Conservation (phyloP, 768 basidiomycete genomes). For the Mycena epipterygia region DNA sequence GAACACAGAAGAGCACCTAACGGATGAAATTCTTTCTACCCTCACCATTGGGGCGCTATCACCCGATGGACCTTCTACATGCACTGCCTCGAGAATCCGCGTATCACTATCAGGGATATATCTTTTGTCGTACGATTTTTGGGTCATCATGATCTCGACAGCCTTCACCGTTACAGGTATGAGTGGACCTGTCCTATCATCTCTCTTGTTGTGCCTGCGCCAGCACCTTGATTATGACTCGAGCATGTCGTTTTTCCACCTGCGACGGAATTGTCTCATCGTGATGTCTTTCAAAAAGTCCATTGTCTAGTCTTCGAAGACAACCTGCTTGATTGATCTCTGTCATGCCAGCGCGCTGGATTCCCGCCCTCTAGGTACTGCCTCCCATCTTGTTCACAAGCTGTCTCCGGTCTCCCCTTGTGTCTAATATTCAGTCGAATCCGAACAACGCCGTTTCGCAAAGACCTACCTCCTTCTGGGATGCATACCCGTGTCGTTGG, state of each 20-base stretch:
- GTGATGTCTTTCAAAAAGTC: constrained; percentile 3
- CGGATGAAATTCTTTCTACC: neutral
- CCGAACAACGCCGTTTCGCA: neutral
- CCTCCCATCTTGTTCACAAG: constrained; percentile 14
- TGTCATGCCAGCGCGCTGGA: constrained; percentile 8
- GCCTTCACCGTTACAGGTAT: constrained; percentile 2
- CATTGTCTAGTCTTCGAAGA: neutral
- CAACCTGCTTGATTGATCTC: constrained; percentile 14
- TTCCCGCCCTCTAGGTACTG: neutral
- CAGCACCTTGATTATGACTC: neutral
- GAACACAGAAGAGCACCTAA: neutral
- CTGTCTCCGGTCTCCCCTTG: constrained; percentile 30
- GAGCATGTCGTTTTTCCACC: neutral
- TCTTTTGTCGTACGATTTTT: constrained; percentile 25
- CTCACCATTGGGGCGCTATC: constrained; percentile 5
- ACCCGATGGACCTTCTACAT: constrained; percentile 5
- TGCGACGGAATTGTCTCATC: neutral
- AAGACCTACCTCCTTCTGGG: constrained; percentile 9
- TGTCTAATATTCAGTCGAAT: neutral
- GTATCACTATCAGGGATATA: constrained; percentile 15
- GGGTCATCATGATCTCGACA: neutral
- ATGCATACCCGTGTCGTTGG: neutral
- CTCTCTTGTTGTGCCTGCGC: neutral
- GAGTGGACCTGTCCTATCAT: neutral
- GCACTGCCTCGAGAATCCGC: constrained; percentile 29